phyloP scores from a whole-genome alignment of 1,139 yeast species.

The Hansenula anomala region DNA sequence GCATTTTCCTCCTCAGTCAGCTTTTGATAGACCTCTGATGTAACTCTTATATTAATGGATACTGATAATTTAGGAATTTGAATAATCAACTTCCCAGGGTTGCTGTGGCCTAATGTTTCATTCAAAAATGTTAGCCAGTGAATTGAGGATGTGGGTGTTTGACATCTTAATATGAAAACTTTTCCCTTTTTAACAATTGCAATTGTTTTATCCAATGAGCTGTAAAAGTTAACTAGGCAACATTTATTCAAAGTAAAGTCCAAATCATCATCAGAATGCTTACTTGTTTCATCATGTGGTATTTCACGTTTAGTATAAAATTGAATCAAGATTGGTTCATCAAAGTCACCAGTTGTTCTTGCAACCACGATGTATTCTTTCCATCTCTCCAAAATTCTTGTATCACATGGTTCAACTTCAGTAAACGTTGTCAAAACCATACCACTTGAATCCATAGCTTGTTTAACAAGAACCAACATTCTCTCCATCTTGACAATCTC shows the following conservation, averaged over 20 bases:
- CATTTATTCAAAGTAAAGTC: conserved; percentile 24
- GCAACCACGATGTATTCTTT: conserved; percentile 67
- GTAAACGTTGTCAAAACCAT: conserved; percentile 26
- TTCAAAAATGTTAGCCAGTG: conserved; percentile 62
- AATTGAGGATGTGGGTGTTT: conserved; percentile 46
- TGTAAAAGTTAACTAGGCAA: conserved; percentile 48
- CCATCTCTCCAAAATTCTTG: conserved; percentile 69
- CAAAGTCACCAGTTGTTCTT: conserved; percentile 46
- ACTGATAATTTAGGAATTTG: conserved; percentile 49
- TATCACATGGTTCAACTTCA: conserved; percentile 46
- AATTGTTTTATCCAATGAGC: conserved; percentile 64
- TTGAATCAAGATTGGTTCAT: conserved; percentile 53
- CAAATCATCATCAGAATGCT: conserved; percentile 20
- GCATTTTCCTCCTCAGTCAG: conserved; percentile 1
- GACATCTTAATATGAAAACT: conserved; percentile 52
- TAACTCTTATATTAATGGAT: conserved; percentile 39
- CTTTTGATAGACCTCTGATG: conserved; percentile 24
- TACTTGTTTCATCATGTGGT: conserved; percentile 20
- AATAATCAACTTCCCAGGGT: conserved; percentile 28
- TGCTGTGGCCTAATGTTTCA: conserved; percentile 30
- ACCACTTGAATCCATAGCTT: conserved; percentile 22
- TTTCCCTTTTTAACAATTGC: conserved; percentile 38
- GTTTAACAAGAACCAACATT: conserved; percentile 59
- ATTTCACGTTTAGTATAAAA: conserved; percentile 48
- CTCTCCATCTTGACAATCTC: conserved; percentile 61